Base-by-base conservation (phyloP, 164 flowering plant species). In the Piper betle region DNA sequence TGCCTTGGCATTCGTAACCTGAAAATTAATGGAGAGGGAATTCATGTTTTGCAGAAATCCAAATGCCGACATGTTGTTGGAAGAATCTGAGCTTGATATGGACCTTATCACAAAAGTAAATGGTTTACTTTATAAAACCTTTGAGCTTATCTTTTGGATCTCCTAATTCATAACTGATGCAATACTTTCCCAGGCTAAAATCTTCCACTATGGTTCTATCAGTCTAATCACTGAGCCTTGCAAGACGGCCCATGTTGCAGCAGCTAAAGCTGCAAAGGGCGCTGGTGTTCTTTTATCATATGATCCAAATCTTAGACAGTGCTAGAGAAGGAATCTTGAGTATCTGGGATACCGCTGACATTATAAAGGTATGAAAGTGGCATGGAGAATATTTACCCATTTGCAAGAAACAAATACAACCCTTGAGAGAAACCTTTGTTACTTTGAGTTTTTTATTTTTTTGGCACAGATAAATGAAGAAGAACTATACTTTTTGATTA, bases 41-140 rank as follows among this genome's bases (percentile, higher is more conserved):
- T 93, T 93, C 81, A 93, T 93, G 99, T 93, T 93, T 71, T 93
- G 85, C 55, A 86, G 99, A 37, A 93, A 93, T 62, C 99, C 99
- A n/a, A 93, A 97, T 80, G 99, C 99, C 46, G 97, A 93, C 78
- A 93, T 93, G 99, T 76, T 93, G 64, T 92, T 93, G 66, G 72
- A 81, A 71, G 96, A 85, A 73, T 53, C 74, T 33, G 99, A 93
- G 66, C 91, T 93, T 64, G 89, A 93, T 67, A 58, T 81, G 57
- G 87, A 90, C 64, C 70, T 93, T 53, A 88, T 93, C 61, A 88
- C 53, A 66, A 82, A 80, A 86, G 97, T 90, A 78, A 17, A 39
- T 6, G 6, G 15, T 10, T 15, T 46, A 2, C 50, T 6, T 46
- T 17, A 25, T 33, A 6, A 55, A 55, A 55, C 10, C 6, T 13